phyloP scores from a whole-genome alignment of 306 rosid species.

The Mimosa bimucronata region DNA sequence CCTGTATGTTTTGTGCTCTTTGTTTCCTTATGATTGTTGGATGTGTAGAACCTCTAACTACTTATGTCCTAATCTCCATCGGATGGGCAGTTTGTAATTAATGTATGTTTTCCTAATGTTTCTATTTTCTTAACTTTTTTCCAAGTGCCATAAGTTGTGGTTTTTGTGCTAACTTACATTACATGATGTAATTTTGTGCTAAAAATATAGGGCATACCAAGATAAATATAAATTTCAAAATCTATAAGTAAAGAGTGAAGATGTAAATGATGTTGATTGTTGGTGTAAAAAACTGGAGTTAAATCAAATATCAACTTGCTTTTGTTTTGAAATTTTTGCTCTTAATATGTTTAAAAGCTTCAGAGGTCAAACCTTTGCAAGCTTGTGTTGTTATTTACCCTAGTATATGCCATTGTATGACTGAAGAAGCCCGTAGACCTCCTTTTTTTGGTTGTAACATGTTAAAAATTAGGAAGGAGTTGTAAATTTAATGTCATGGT shows the following conservation, averaged over 20 bases:
- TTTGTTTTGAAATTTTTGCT: slow-evolving; percentile 12
- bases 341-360: slow-evolving; percentile 11
- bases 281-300: slow-evolving; percentile 20
- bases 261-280: slow-evolving; percentile 21
- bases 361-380: slow-evolving; percentile 5
- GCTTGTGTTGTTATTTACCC: slow-evolving; percentile 19
- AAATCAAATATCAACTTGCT: slow-evolving; percentile 5
- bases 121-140: too few species aligned
- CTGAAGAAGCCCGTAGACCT: slow-evolving; percentile 6
- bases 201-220: background rate
- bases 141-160: slow-evolving; percentile 7
- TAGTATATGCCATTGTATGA: slow-evolving; percentile 3
- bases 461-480: slow-evolving; percentile 13
- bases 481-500: slow-evolving; percentile 32
- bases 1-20: background rate
- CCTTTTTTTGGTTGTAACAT: slow-evolving; percentile 10
- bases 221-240: slow-evolving; percentile 2
- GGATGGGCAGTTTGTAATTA: background rate
- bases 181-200: slow-evolving; percentile 7
- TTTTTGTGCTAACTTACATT: slow-evolving; percentile 19
- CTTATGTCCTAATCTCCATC: slow-evolving; percentile 2
- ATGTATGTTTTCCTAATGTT: background rate
- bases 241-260: background rate
- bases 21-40: slow-evolving; percentile 6
- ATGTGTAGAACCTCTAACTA: slow-evolving; percentile 10